phyloP scores from a whole-genome alignment of 805 yeast genomes.

The Saccharomyces paradoxus region DNA sequence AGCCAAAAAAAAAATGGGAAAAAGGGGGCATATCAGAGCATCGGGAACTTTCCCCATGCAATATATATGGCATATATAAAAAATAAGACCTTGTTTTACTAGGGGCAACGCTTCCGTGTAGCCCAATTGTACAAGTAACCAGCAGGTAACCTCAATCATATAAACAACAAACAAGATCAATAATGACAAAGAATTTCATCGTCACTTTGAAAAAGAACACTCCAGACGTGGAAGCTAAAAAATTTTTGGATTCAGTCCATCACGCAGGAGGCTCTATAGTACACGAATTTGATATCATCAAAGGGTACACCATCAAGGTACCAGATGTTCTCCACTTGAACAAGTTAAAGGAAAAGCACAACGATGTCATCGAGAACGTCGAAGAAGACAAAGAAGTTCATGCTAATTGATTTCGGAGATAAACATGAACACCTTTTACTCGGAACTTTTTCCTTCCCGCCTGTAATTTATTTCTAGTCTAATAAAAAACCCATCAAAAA shows the following conservation, averaged over 20 bases:
- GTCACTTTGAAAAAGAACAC: constrained; percentile 5
- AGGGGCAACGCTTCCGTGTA: background rate
- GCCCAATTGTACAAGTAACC: constrained; percentile 5
- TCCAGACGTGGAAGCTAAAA: constrained; percentile 6
- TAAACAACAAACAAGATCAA: background rate
- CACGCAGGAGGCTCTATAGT: constrained; percentile 37
- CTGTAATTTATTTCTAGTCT: background rate
- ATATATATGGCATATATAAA: background rate
- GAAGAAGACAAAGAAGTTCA: constrained; percentile 6
- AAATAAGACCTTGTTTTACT: background rate
- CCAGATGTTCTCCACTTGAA: constrained; percentile 20
- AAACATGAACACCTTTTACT: background rate
- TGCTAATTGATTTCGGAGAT: constrained; percentile 8
- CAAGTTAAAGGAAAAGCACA: constrained; percentile 1
- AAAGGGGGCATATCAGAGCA: background rate
- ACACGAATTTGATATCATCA: constrained; percentile 39
- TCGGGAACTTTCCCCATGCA: background rate
- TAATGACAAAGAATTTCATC: constrained; percentile 1
- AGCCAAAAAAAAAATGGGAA: background rate
- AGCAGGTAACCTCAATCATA: background rate
- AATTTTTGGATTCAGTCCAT: constrained; percentile 30
- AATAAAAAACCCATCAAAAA: background rate
- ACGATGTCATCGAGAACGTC: constrained; percentile 1
- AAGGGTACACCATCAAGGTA: constrained; percentile 39
- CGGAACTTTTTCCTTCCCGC: background rate